Conservation (phyloP, 2,329 filamentous ascomycete species). For the Fusarium globosum region DNA sequence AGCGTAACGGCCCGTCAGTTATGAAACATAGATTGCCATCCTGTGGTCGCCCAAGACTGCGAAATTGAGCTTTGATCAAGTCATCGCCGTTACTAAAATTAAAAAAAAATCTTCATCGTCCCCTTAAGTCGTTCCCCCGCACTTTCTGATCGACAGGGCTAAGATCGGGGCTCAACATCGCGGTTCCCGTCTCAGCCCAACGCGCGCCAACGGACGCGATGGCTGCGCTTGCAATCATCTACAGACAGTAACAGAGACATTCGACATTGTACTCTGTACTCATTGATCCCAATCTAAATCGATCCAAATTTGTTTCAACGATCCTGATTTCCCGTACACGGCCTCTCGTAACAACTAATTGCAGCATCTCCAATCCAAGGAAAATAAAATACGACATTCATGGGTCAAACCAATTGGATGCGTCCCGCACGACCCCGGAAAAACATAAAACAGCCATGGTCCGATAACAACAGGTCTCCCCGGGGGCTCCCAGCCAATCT, state of each 20-base stretch:
- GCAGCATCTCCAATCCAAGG: background rate
- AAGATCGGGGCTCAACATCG: background rate
- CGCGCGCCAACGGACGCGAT: background rate
- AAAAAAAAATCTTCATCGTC: background rate
- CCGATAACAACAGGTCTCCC: background rate
- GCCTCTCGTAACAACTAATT: background rate
- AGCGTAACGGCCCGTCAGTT: background rate
- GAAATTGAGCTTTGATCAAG: no score
- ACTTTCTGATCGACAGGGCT: background rate
- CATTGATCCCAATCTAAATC: background rate
- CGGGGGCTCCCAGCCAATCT: background rate
- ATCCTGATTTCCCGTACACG: background rate
- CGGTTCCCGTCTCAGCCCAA: background rate
- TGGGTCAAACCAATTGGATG: background rate
- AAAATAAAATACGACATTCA: background rate
- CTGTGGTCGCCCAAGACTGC: background rate
- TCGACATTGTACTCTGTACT: no score
- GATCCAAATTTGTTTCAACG: background rate
- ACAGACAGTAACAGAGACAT: no score
- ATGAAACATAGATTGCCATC: background rate
- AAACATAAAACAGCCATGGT: background rate
- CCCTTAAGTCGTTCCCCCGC: background rate
- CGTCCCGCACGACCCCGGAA: background rate
- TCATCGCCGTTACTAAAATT: background rate
- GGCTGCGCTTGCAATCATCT: background rate